These are phyloP conservation scores for Aureobasidium vineae DNA, from an alignment of 2,329 filamentous ascomycete species.

Conservation along the genomic window DNA sequence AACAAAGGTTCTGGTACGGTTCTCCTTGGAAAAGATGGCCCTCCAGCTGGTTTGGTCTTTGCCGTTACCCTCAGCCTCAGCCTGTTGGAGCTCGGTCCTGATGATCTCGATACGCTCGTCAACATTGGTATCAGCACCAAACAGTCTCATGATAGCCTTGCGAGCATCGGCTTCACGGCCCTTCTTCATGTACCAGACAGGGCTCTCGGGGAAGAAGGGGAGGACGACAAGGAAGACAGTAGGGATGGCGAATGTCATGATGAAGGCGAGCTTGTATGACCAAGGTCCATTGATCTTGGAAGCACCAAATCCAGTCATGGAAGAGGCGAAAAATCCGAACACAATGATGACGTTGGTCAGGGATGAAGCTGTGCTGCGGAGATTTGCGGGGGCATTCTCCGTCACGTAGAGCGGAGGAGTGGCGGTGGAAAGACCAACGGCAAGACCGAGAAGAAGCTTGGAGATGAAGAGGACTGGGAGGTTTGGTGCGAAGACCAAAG, in stretches of 20 bases:
- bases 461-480: not conserved
- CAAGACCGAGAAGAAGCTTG: not conserved
- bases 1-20: slow-evolving; percentile 33
- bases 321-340: slow-evolving; percentile 34
- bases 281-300: slow-evolving; percentile 33
- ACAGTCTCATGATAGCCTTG: slow-evolving; percentile 32
- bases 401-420: slow-evolving; percentile 23
- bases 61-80: slow-evolving; percentile 29
- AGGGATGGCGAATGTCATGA: slow-evolving; percentile 34
- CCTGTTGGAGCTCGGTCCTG: slow-evolving; percentile 20
- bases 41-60: slow-evolving; percentile 34
- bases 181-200: slow-evolving; percentile 76
- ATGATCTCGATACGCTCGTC: not conserved
- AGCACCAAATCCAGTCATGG: slow-evolving; percentile 33
- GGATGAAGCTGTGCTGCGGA: slow-evolving; percentile 33
- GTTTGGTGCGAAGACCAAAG: not conserved
- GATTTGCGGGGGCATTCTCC: slow-evolving; percentile 33
- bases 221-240: slow-evolving; percentile 31
- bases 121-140: slow-evolving; percentile 27
- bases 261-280: slow-evolving; percentile 33
- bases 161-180: slow-evolving; percentile 62
- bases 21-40: slow-evolving; percentile 33
- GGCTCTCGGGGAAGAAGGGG: slow-evolving; percentile 73
- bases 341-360: slow-evolving; percentile 35
- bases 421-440: not conserved